A percentile compares a stretch with the other conserved stretches of the same genome.
Conservation (phyloP, 805 yeast genomes). For the Candida nitratophila region DNA sequence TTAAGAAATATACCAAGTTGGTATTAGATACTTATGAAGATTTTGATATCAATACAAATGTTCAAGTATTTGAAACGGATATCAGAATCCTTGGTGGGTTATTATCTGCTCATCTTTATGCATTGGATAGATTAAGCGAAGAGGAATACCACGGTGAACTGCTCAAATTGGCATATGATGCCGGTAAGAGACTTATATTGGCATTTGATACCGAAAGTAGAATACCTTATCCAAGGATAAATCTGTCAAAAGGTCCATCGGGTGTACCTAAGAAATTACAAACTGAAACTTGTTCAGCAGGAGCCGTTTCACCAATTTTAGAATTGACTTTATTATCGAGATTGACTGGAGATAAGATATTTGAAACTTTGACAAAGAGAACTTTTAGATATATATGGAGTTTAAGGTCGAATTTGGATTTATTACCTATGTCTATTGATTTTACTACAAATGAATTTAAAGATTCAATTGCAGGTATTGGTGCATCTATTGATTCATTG, state of each 20-base stretch:
- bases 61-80: conserved; percentile 84
- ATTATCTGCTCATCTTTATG: conserved; percentile 69
- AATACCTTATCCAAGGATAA: conserved; percentile 76
- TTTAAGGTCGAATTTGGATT: conserved; percentile 48
- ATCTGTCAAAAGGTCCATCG: conserved; percentile 47
- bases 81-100: conserved; percentile 81
- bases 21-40: conserved; percentile 29
- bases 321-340: conserved; percentile 74
- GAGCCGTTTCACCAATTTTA: conserved; percentile 75
- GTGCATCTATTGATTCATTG: conserved; percentile 88
- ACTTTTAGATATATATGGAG: conserved; percentile 72
- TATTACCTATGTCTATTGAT: conserved; percentile 74
- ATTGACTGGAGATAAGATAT: conserved; percentile 66
- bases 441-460: conserved; percentile 35
- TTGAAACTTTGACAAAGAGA: conserved; percentile 51
- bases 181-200: conserved; percentile 64
- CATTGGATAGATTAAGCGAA: conserved; percentile 41
- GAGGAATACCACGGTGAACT: conserved; percentile 62
- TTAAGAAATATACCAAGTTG: conserved; percentile 37
- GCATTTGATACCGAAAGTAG: conserved; percentile 61
- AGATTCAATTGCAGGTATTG: conserved; percentile 66
- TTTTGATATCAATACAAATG: conserved; percentile 60
- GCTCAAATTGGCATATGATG: conserved; percentile 62
- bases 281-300: conserved; percentile 77
- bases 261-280: conserved; percentile 36